Conservation (phyloP, 768 basidiomycete species). For the Termitomyces sp. region DNA sequence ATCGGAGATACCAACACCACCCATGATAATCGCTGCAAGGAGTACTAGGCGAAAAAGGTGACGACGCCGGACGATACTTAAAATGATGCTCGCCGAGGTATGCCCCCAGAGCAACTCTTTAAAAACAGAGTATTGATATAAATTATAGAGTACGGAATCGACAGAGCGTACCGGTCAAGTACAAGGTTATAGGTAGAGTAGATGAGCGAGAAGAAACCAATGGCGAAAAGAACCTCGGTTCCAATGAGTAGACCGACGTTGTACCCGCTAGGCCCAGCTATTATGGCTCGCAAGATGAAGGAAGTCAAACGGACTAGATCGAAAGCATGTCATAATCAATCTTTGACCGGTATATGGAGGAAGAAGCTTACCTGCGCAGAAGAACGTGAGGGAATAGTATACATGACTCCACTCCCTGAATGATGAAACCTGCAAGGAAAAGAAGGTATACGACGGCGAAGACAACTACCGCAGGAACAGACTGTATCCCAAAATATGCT, state of each 20-base stretch:
- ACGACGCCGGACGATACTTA: constrained; percentile 10
- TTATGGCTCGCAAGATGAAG: constrained; percentile 21
- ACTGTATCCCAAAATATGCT: constrained; percentile 12
- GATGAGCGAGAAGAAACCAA: constrained; percentile 28
- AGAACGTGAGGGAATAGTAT: constrained; percentile 20
- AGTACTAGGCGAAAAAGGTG: constrained; percentile 13
- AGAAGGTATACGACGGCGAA: constrained; percentile 22
- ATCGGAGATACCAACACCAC: constrained; percentile 16
- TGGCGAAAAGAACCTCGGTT: constrained; percentile 20
- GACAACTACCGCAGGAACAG: constrained; percentile 18
- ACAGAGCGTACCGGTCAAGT: constrained; percentile 22
- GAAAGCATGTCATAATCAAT: not conserved
- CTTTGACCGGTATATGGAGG: not conserved
- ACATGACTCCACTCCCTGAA: constrained; percentile 18
- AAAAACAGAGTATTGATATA: not conserved
- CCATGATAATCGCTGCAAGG: constrained; percentile 12
- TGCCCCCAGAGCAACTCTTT: constrained; percentile 3
- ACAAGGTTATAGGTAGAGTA: constrained; percentile 27
- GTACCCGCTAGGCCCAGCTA: constrained; percentile 19
- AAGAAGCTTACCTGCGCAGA: constrained; percentile 18
- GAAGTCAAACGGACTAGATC: constrained; percentile 21
- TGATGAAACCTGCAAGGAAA: constrained; percentile 16
- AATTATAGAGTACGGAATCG: not conserved
- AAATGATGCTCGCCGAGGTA: not conserved
- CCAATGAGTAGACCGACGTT: constrained; percentile 21